Percentiles rank a stretch among this genome's conserved stretches.
Conservation (phyloP, 805 yeast genomes). For the Metschnikowia vanudenii region DNA sequence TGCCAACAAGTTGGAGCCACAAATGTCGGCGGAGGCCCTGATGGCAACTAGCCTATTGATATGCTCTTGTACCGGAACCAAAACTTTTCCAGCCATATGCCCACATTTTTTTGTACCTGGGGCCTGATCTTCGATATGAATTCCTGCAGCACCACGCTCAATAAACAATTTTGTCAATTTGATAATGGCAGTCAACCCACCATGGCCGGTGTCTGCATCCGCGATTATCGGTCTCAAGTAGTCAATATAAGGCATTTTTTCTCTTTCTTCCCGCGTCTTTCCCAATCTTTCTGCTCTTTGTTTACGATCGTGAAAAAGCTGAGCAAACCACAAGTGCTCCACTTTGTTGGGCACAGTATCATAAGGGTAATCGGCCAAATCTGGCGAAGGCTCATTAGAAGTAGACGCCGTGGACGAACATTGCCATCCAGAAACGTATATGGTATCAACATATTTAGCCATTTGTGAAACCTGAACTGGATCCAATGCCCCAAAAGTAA, state of each 20-base stretch:
- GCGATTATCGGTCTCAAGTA: constrained; percentile 93
- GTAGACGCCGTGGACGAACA: constrained; percentile 97
- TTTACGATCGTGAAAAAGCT: constrained; percentile 94
- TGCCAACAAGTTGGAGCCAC: constrained; percentile 79
- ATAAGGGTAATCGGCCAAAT: constrained; percentile 97
- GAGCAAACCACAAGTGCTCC: constrained; percentile 95
- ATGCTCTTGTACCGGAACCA: constrained; percentile 97
- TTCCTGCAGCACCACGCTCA: constrained; percentile 98
- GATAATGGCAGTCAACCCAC: constrained; percentile 95
- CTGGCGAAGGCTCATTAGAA: constrained; percentile 97
- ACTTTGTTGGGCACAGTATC: constrained; percentile 99
- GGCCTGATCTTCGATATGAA: constrained; percentile 98
- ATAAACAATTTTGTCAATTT: constrained; percentile 94
- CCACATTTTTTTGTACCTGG: constrained; percentile 99
- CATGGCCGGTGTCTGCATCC: constrained; percentile 98
- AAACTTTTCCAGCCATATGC: constrained; percentile 98
- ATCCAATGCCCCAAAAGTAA: constrained; percentile 94
- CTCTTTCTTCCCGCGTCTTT: constrained; percentile 61
- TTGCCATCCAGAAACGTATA: constrained; percentile 98
- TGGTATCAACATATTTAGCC: constrained; percentile 91
- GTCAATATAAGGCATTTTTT: constrained; percentile 72
- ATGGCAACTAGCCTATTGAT: constrained; percentile 91
- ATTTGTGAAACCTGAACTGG: constrained; percentile 95
- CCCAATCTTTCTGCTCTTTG: constrained; percentile 82
- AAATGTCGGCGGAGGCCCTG: constrained; percentile 91